Evolutionary conservation across 2,329 filamentous ascomycete genomes (phyloP).

Genomic region (Lasiodiplodia gonubiensis): DNA sequence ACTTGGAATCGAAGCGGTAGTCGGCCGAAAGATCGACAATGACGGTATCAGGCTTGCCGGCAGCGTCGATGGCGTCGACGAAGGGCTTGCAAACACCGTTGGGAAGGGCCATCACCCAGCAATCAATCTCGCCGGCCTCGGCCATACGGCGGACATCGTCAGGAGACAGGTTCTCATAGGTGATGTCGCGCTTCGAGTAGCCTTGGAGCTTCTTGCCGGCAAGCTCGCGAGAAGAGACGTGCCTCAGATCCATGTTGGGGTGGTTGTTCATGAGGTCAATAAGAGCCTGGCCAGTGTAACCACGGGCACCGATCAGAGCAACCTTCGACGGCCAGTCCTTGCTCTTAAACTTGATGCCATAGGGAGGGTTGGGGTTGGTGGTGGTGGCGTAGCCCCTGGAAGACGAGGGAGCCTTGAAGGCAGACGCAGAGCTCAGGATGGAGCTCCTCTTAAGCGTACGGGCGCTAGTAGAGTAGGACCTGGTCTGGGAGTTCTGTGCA

Average conservation of each 20-base stretch:
- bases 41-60: slow-evolving; percentile 68
- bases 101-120: slow-evolving; percentile 96
- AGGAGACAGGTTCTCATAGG: slow-evolving; percentile 85
- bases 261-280: slow-evolving; percentile 87
- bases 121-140: slow-evolving; percentile 83
- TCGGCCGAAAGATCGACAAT: slow-evolving; percentile 96
- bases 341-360: slow-evolving; percentile 85
- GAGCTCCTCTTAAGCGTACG: slow-evolving; percentile 31
- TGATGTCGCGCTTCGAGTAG: slow-evolving; percentile 89
- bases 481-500: slow-evolving; percentile 63
- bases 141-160: slow-evolving; percentile 89
- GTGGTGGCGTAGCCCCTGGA: slow-evolving; percentile 64
- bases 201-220: slow-evolving; percentile 84
- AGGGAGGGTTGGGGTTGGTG: slow-evolving; percentile 87
- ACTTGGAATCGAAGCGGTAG: slow-evolving; percentile 83
- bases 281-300: slow-evolving; percentile 91
- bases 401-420: slow-evolving; percentile 26
- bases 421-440: slow-evolving; percentile 4
- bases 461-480: slow-evolving; percentile 69
- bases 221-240: slow-evolving; percentile 93
- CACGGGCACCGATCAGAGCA: slow-evolving; percentile 87
- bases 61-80: slow-evolving; percentile 82
- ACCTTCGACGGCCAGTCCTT: slow-evolving; percentile 80
- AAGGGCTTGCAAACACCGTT: slow-evolving; percentile 95
- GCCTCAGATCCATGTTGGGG: slow-evolving; percentile 84